Percentiles rank a stretch among this genome's conserved stretches.
Conservation (phyloP, 495 filamentous ascomycete genomes). For the Mytilinidion resinicola region DNA sequence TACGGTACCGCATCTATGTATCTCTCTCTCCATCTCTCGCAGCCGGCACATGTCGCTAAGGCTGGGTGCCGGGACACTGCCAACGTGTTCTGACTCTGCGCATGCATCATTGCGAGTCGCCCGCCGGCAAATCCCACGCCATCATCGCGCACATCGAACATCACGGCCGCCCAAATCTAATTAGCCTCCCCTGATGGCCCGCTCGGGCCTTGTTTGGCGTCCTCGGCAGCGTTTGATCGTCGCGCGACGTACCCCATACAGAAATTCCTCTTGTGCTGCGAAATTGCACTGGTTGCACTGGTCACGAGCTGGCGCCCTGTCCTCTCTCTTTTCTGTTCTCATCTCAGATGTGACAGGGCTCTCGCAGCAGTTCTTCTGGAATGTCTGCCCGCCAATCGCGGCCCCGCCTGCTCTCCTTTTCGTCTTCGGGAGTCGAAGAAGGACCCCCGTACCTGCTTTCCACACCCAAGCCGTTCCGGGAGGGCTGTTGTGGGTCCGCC, state of each 20-base stretch:
- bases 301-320: constrained; percentile 16
- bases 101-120: not conserved
- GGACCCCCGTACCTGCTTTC: constrained; percentile 1
- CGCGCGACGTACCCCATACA: constrained; percentile 13
- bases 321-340: not conserved
- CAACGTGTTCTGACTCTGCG: not conserved
- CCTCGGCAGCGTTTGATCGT: constrained; percentile 27
- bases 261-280: constrained; percentile 12
- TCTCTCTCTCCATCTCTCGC: not conserved
- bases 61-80: no score
- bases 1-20: not conserved
- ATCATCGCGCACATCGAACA: constrained; percentile 6
- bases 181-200: constrained; percentile 20
- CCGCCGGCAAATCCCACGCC: not conserved
- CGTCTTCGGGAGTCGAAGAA: not conserved
- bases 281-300: constrained; percentile 15
- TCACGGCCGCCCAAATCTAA: constrained; percentile 22
- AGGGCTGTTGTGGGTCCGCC: not conserved
- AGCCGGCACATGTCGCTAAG: no score
- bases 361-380: not conserved
- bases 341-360: constrained; percentile 11
- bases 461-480: not conserved
- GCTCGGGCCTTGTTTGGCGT: constrained; percentile 9
- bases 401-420: not conserved
- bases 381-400: not conserved